Conservation (phyloP, 805 yeast genomes). For the Candida anglica region DNA sequence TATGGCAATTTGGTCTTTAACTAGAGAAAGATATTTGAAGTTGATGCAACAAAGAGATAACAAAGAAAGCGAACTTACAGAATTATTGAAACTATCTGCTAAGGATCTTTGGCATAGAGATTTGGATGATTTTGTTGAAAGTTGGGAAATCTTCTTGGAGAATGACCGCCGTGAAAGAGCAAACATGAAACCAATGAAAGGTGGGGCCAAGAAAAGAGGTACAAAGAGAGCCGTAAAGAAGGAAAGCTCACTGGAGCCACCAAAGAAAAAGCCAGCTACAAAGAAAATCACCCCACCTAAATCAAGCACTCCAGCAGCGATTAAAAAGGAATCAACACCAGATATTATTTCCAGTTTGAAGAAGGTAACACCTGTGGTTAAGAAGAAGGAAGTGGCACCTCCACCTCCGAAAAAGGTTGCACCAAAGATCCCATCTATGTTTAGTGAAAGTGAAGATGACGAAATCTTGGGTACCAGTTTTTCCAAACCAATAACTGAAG, state of each 20-base stretch:
- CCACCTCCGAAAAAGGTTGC: constrained; percentile 2
- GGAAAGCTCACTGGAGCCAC: constrained; percentile 4
- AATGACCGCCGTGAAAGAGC: constrained; percentile 61
- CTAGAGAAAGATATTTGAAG: constrained; percentile 82
- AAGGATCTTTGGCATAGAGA: constrained; percentile 88
- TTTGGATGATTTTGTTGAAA: constrained; percentile 64
- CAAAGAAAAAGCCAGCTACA: constrained; percentile 5
- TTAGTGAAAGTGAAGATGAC: constrained; percentile 35
- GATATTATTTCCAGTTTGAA: not conserved
- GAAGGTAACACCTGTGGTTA: not conserved
- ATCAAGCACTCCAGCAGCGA: constrained; percentile 6
- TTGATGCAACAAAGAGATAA: constrained; percentile 68
- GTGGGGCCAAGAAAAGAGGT: constrained; percentile 36
- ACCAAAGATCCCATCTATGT: constrained; percentile 8
- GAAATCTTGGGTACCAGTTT: constrained; percentile 17
- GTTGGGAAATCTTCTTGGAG: constrained; percentile 65
- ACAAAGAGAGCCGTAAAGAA: constrained; percentile 10
- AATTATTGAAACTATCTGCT: constrained; percentile 63
- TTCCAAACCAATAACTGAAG: constrained; percentile 3
- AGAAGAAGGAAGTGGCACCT: constrained; percentile 6
- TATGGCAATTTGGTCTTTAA: constrained; percentile 91
- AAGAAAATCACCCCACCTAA: constrained; percentile 3
- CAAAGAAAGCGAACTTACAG: constrained; percentile 67
- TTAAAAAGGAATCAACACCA: constrained; percentile 8
- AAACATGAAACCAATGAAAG: constrained; percentile 42